Percentiles rank a stretch among this genome's conserved stretches.
Conservation (phyloP, 306 rosid species). For the Vigna hirtella region DNA sequence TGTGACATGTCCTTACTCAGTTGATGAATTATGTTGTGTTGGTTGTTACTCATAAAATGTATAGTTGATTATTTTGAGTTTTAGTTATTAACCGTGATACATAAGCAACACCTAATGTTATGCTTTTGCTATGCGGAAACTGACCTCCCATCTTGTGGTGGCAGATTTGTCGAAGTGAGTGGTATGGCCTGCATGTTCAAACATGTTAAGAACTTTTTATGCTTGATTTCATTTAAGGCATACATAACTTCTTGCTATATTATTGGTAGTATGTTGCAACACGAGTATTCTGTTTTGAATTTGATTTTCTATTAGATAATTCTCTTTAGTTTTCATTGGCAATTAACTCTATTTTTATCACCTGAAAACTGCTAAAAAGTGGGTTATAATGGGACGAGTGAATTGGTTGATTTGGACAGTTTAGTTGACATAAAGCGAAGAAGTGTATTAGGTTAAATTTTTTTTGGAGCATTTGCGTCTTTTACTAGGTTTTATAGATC, state of each 20-base stretch:
- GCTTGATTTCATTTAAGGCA: constrained; percentile 14
- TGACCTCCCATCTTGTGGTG: neutral
- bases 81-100: constrained; percentile 3
- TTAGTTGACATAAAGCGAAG: neutral
- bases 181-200: neutral
- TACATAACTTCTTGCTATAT: neutral
- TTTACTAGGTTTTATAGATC: neutral
- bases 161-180: constrained; percentile 8
- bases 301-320: neutral
- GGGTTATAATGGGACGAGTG: neutral
- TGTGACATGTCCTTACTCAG: constrained; percentile 16
- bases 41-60: neutral
- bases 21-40: neutral
- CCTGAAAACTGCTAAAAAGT: neutral
- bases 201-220: constrained; percentile 14
- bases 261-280: constrained; percentile 11
- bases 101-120: neutral
- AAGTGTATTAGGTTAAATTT: neutral
- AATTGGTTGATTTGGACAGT: neutral
- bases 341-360: neutral
- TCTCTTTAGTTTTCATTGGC: neutral
- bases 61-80: neutral
- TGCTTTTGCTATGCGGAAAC: neutral
- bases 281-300: constrained; percentile 22
- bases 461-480: neutral